A percentile compares a stretch with the other conserved stretches of the same genome.
Evolutionary conservation across 345 rosid genomes (phyloP).

Genomic region (Citrus sp.): DNA sequence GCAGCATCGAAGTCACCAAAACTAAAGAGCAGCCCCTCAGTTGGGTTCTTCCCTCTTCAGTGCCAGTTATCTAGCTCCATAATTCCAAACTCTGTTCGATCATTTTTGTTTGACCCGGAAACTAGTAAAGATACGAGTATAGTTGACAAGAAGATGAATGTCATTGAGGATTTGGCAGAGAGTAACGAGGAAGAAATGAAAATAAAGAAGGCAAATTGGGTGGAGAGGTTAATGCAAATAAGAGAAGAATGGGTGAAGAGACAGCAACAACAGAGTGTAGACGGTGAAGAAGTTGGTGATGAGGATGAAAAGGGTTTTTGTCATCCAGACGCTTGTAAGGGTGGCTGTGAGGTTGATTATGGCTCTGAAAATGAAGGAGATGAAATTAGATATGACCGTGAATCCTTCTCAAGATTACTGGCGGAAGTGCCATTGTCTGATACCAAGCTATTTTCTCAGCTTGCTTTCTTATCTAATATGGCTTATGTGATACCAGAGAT

Average conservation of each 20-base stretch:
- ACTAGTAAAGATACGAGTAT: slow-evolving; percentile 31
- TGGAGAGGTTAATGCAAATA: slow-evolving; percentile 64
- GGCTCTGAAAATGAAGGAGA: slow-evolving; percentile 35
- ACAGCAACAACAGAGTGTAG: slow-evolving; percentile 20
- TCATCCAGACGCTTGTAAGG: slow-evolving; percentile 34
- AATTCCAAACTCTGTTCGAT: slow-evolving; percentile 46
- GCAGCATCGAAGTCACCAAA: slow-evolving; percentile 50
- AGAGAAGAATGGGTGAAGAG: slow-evolving; percentile 53
- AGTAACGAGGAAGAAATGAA: slow-evolving; percentile 24
- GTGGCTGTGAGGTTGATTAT: slow-evolving; percentile 50
- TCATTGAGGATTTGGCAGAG: slow-evolving; percentile 19
- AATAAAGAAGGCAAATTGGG: slow-evolving; percentile 65
- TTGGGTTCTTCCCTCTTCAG: slow-evolving; percentile 56
- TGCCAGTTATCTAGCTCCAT: slow-evolving; percentile 55
- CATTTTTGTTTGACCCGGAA: slow-evolving; percentile 61
- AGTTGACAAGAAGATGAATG: slow-evolving; percentile 24
- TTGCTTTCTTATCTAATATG: slow-evolving; percentile 80
- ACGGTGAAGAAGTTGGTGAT: slow-evolving; percentile 21
- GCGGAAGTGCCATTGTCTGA: slow-evolving; percentile 56
- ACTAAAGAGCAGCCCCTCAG: slow-evolving; percentile 52
- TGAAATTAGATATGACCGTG: slow-evolving; percentile 31
- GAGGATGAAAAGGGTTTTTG: slow-evolving; percentile 28
- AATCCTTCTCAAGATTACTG: slow-evolving; percentile 57
- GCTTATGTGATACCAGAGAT: slow-evolving; percentile 77
- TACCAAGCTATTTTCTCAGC: slow-evolving; percentile 61